Conservation (phyloP, 2,329 filamentous ascomycete species). For the Chrysosporium keratinophilum region DNA sequence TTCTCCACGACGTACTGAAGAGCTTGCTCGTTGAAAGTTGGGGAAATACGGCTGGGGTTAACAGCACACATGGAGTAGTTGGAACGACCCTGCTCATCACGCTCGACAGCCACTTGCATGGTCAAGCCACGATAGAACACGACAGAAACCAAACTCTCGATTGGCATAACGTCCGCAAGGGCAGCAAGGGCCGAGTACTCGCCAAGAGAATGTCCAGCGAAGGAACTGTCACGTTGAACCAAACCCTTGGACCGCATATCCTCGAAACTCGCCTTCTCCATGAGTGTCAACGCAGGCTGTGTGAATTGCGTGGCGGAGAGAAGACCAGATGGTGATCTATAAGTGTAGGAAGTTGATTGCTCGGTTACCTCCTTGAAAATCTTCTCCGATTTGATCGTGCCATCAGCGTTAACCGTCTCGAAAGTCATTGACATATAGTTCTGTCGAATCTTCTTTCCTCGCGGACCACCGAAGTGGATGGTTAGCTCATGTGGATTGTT, state of each 20-base stretch:
- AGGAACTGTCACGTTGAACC: constrained; percentile 90
- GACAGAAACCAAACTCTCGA: constrained; percentile 93
- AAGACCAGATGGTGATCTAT: constrained; percentile 85
- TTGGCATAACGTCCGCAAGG: constrained; percentile 98
- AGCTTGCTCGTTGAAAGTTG: constrained; percentile 96
- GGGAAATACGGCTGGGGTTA: constrained; percentile 95
- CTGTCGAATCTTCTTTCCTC: constrained; percentile 91
- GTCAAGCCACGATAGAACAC: constrained; percentile 98
- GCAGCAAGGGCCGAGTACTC: constrained; percentile 97
- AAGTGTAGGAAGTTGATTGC: constrained; percentile 89
- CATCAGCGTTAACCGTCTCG: constrained; percentile 89
- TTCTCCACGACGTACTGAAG: constrained; percentile 94
- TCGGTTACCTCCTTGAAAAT: constrained; percentile 98
- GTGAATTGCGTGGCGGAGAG: constrained; percentile 98
- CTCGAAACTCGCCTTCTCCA: constrained; percentile 99
- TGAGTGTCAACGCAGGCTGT: constrained; percentile 89
- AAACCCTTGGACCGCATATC: constrained; percentile 97
- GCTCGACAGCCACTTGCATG: constrained; percentile 98
- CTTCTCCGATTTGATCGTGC: constrained; percentile 91
- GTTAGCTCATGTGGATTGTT: constrained; percentile 99
- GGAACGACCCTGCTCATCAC: constrained; percentile 80
- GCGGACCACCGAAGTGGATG: constrained; percentile 92
- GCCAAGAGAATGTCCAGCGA: constrained; percentile 93
- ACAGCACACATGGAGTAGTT: constrained; percentile 99
- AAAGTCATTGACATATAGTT: constrained; percentile 99